phyloP scores from a whole-genome alignment of 73 alveolate species.

The Paramecium tetraurelia region DNA sequence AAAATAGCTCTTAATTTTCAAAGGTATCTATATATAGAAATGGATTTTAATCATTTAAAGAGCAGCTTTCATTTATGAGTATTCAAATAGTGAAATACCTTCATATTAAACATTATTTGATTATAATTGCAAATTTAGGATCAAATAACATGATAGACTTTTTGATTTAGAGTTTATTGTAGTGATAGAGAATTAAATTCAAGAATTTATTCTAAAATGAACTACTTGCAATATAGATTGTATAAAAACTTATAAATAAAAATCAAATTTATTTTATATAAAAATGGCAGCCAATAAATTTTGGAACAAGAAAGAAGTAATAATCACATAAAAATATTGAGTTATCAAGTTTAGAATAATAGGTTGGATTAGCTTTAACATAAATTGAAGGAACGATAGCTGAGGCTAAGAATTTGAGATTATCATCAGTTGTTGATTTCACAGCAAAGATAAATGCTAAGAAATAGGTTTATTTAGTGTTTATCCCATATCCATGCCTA shows the following conservation, averaged over 20 bases:
- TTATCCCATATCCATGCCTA: background rate
- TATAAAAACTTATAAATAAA: background rate
- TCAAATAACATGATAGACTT: background rate
- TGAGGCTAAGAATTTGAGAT: background rate
- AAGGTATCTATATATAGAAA: too few species aligned
- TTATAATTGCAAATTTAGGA: background rate
- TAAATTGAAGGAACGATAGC: background rate
- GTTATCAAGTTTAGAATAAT: background rate
- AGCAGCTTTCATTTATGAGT: too few species aligned
- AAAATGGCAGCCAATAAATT: background rate
- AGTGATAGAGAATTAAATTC: background rate
- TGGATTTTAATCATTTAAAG: too few species aligned
- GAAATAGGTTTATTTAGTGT: background rate
- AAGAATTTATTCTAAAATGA: background rate
- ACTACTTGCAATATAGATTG: background rate
- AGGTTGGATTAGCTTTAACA: background rate
- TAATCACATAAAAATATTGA: background rate
- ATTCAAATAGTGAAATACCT: too few species aligned
- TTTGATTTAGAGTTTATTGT: background rate
- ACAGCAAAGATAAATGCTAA: background rate
- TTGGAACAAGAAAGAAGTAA: slow-evolving; percentile 9
- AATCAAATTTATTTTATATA: background rate
- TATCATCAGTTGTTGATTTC: background rate
- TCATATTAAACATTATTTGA: slow-evolving; percentile 58
- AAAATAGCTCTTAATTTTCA: too few species aligned